Percentiles rank a stretch among this genome's conserved stretches.
These are phyloP conservation scores for Rhodotorula sp. DNA, from an alignment of 1,284 basidiomycete species.

Conservation along the genomic window DNA sequence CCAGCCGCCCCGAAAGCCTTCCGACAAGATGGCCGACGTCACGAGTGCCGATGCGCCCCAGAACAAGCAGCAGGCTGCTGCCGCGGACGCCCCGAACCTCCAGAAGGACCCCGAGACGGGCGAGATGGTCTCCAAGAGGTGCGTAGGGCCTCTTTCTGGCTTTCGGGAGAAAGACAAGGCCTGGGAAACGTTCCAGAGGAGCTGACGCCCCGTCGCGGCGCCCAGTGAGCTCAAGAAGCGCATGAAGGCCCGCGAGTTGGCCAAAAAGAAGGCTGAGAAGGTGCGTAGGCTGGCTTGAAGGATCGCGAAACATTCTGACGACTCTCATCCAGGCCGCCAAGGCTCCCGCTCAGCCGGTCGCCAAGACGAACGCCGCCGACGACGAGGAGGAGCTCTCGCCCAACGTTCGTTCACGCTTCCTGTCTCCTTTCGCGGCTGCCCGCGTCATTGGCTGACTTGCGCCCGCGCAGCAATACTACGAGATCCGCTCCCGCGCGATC, in stretches of 20 bases:
- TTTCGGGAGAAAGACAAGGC: too few species aligned
- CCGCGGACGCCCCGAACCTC: constrained; percentile 32
- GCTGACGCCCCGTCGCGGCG: constrained; percentile 15
- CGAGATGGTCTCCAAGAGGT: constrained; percentile 94
- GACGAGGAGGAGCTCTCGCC: constrained; percentile 74
- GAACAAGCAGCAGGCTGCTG: constrained; percentile 1
- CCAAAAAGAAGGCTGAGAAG: constrained; percentile 79
- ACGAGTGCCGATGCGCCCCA: constrained; percentile 16
- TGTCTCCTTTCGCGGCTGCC: too few species aligned
- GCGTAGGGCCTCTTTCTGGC: constrained; percentile 48
- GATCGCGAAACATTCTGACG: not conserved
- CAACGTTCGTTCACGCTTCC: constrained; percentile 69
- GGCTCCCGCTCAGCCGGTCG: constrained; percentile 46
- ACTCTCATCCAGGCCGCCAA: constrained; percentile 45
- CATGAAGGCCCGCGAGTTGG: constrained; percentile 78
- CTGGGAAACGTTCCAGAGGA: not conserved
- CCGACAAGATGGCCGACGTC: constrained; percentile 12
- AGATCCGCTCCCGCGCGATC: constrained; percentile 84
- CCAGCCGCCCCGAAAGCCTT: not conserved
- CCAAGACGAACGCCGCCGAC: constrained; percentile 53
- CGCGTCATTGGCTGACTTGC: not conserved
- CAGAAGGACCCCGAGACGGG: constrained; percentile 75
- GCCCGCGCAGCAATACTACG: constrained; percentile 86
- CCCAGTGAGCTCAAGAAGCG: constrained; percentile 86
- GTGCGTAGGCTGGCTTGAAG: constrained; percentile 13